Evolutionary conservation across 306 rosid genomes (phyloP).

Genomic region (Dicorynia guianensis): DNA sequence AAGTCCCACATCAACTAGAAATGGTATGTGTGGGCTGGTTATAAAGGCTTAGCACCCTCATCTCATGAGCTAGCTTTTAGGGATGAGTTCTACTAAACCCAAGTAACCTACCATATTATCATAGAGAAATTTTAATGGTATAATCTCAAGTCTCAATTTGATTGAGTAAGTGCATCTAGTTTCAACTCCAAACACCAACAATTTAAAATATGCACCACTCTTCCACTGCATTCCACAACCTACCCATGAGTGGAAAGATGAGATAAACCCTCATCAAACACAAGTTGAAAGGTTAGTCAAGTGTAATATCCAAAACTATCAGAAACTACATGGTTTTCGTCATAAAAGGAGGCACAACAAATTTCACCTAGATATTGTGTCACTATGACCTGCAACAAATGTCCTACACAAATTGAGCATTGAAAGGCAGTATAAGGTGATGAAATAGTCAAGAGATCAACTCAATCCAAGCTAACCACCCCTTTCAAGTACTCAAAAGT

Average conservation of each 20-base stretch:
- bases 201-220: not conserved
- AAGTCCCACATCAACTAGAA: too few relatives aligned
- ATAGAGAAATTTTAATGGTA: too few relatives aligned
- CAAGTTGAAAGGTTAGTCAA: too few relatives aligned
- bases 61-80: too few relatives aligned
- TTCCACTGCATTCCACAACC: not conserved
- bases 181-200: not conserved
- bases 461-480: too few relatives aligned
- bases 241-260: not conserved
- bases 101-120: too few relatives aligned
- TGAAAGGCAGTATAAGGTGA: not conserved
- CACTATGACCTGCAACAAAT: slow-evolving; percentile 29
- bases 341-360: too few relatives aligned
- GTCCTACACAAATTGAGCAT: slow-evolving; percentile 15
- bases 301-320: too few relatives aligned
- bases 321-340: not conserved
- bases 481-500: not conserved
- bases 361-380: not conserved
- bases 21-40: too few relatives aligned
- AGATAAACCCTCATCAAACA: not conserved
- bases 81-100: too few relatives aligned
- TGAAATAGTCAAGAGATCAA: not conserved
- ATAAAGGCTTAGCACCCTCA: too few relatives aligned
- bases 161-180: not conserved
- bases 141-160: not conserved